These are phyloP conservation scores for Lachnellula arida DNA, from an alignment of 2,329 filamentous ascomycete genomes.

Conservation along the genomic window DNA sequence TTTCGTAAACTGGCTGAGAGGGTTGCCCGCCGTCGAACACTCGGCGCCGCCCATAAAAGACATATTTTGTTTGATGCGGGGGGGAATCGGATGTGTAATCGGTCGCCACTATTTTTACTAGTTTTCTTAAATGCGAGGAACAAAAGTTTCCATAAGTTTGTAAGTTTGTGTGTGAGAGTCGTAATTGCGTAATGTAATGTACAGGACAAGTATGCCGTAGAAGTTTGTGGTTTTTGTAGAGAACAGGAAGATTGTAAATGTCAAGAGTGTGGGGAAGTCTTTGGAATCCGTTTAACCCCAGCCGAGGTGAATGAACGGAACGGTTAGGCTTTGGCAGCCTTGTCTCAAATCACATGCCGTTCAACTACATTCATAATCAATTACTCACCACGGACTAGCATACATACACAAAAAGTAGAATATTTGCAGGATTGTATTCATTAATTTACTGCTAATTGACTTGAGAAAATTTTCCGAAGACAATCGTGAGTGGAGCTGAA, in stretches of 20 bases:
- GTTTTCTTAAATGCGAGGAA: neutral
- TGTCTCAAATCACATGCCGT: constrained; percentile 3
- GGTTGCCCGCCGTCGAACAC: constrained; percentile 94
- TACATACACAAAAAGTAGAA: neutral
- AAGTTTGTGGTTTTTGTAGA: neutral
- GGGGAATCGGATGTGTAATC: neutral
- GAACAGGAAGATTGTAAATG: neutral
- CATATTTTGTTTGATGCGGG: constrained; percentile 48
- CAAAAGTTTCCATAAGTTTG: neutral
- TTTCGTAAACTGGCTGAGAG: constrained; percentile 95
- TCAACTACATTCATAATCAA: neutral
- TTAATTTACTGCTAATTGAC: constrained; percentile 3
- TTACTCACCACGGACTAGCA: neutral
- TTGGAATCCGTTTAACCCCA: neutral
- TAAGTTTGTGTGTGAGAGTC: neutral
- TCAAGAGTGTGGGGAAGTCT: constrained; percentile 1
- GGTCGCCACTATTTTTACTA: neutral
- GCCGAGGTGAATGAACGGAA: constrained; percentile 6
- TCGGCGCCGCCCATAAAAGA: constrained; percentile 94
- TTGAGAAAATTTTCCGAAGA: constrained; percentile 4
- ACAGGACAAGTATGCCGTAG: neutral
- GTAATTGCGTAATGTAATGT: neutral
- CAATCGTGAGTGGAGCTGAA: constrained; percentile 19
- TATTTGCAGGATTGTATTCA: constrained; percentile 4
- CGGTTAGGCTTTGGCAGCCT: neutral